Evolutionary conservation across 176 grass and related monocot species (phyloP), one percentile per base, ranked within the genome.

Genomic region (Eleusine indica): DNA sequence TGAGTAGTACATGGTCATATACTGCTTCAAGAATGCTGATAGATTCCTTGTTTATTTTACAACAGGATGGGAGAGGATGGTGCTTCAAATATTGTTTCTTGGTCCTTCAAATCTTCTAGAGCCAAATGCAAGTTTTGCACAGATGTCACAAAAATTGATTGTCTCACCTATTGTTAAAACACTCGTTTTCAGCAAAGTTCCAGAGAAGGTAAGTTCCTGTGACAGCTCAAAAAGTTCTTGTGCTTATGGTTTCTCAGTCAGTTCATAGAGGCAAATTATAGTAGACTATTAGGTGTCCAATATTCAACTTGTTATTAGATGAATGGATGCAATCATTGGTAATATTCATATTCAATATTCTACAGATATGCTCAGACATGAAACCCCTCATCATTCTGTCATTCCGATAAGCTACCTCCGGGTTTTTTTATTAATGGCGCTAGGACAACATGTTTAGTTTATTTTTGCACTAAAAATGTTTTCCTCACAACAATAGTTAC

Each of bases 141-240:
- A 95, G 68, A 95, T 98, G 96, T 98, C 93, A 0, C 93, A 92
- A 64, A 98, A 98, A 52, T 47, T 95, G 77, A 95, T 95, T 17
- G 96, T 98, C 35, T 98, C 96, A n/a, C 96, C 96, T 17, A 98
- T 95, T 74, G 93, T 98, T 6, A 98, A 98, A 78, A 98, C 93
- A 42, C 88, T 98, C 2, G 93, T 95, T 65, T 98, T 98, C 83
- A 95, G 89, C 83, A 98, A 98, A 92, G 96, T 95, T 28, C 96
- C 96, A 63, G 96, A 98, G 68, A 98, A 98, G 91, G 96, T 95
- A 85, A 66, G 79, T 73, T 19, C 4, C 54, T 79, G 35, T 72
- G 25, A 25, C 7, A 29, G 47, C 53, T 72, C 30, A 14, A 54
- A 58, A 54, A 19, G 28, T 22, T 41, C 9, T n/a, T 68, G 14